phyloP scores from a whole-genome alignment of 2,329 filamentous ascomycete genomes.

The Cercospora brassicicola region DNA sequence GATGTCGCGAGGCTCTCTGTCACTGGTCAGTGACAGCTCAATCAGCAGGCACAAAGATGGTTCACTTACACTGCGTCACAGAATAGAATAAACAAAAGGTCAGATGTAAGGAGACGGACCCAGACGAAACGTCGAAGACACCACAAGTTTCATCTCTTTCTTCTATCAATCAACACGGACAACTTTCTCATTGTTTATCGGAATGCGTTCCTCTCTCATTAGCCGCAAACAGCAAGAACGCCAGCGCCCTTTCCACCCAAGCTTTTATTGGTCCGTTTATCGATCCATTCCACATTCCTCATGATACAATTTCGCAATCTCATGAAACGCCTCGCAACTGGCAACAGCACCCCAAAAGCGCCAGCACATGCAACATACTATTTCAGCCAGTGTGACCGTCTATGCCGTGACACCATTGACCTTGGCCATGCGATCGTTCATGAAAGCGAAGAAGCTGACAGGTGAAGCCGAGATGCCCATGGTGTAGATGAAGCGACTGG shows the following conservation, averaged over 20 bases:
- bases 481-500: slow-evolving; percentile 93
- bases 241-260: neutral
- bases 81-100: neutral
- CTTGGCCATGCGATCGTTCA: slow-evolving; percentile 50
- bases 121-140: neutral
- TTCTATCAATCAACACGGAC: neutral
- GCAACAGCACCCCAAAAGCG: too few species aligned
- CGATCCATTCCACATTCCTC: slow-evolving; percentile 18
- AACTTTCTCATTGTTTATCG: neutral
- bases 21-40: neutral
- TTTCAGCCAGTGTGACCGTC: neutral
- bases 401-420: slow-evolving; percentile 16
- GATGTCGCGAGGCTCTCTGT: neutral
- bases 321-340: neutral
- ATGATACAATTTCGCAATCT: neutral
- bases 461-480: slow-evolving; percentile 90
- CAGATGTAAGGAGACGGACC: neutral
- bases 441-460: slow-evolving; percentile 97
- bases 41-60: neutral
- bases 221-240: neutral
- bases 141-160: neutral
- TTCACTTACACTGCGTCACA: neutral
- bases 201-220: neutral
- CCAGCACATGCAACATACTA: neutral
- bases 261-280: neutral